Conservation (phyloP, 2,329 filamentous ascomycete genomes). For the Shiraia bambusicola region DNA sequence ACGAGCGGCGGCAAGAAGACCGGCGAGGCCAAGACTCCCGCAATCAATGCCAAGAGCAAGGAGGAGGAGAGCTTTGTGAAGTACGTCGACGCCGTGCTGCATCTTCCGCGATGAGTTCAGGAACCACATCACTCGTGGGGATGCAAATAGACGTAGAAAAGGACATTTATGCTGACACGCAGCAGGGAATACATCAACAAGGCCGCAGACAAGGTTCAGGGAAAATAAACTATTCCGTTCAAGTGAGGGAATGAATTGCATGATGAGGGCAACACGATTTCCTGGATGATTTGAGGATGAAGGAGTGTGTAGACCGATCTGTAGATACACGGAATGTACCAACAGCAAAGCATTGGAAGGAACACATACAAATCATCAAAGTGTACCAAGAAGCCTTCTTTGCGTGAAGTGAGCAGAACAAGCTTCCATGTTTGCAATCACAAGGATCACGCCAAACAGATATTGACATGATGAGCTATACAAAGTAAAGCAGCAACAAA, state of each 20-base stretch:
- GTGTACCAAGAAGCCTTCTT: no score
- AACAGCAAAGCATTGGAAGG: not conserved
- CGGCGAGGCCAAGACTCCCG: constrained; percentile 47
- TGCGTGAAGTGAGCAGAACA: not conserved
- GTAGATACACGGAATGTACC: constrained; percentile 17
- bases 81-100: constrained; percentile 47
- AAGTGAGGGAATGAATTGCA: not conserved
- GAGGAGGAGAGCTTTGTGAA: constrained; percentile 70
- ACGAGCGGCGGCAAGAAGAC: constrained; percentile 46
- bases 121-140: not conserved
- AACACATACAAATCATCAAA: constrained; percentile 1
- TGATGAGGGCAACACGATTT: constrained; percentile 1
- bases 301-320: not conserved
- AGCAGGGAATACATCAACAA: constrained; percentile 43
- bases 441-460: not conserved
- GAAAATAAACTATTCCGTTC: constrained; percentile 10
- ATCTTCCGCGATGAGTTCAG: not conserved
- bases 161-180: constrained; percentile 8
- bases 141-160: not conserved
- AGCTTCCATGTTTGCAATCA: not conserved
- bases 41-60: constrained; percentile 65
- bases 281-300: constrained; percentile 4
- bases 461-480: not conserved
- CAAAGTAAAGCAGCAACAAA: not conserved
- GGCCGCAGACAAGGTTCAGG: constrained; percentile 34